These are phyloP conservation scores for Claviceps quebecensis DNA, from an alignment of 2,329 filamentous ascomycete genomes.

Conservation along the genomic window DNA sequence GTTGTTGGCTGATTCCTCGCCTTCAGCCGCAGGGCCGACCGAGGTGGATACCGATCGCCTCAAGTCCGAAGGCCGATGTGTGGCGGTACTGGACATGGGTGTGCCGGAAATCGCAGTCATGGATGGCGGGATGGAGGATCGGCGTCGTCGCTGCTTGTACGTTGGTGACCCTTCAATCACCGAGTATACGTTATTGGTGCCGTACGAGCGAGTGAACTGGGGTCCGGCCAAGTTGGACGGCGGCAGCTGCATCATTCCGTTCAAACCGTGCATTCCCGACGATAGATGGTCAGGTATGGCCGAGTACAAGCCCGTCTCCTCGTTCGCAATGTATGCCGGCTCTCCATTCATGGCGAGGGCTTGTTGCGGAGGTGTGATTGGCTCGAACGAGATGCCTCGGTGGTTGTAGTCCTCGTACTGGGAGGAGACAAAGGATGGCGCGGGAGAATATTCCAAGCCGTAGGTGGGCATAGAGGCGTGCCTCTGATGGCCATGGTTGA, in stretches of 20 bases:
- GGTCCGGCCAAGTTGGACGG: slow-evolving; percentile 70
- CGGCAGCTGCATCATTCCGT: slow-evolving; percentile 82
- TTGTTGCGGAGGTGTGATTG: slow-evolving; percentile 90
- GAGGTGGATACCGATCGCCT: slow-evolving; percentile 82
- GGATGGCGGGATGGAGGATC: slow-evolving; percentile 80
- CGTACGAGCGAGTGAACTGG: slow-evolving; percentile 65
- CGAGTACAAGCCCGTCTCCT: slow-evolving; percentile 91
- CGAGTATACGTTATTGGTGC: slow-evolving; percentile 70
- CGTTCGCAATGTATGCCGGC: slow-evolving; percentile 94
- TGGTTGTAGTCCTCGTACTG: slow-evolving; percentile 98
- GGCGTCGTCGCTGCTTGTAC: slow-evolving; percentile 91
- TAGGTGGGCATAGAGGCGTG: slow-evolving; percentile 98
- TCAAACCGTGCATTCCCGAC: slow-evolving; percentile 56
- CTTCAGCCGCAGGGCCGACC: slow-evolving; percentile 67
- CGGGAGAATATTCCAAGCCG: slow-evolving; percentile 88
- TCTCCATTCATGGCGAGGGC: slow-evolving; percentile 67
- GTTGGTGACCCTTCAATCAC: slow-evolving; percentile 96
- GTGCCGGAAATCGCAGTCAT: slow-evolving; percentile 55
- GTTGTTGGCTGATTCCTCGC: slow-evolving; percentile 64
- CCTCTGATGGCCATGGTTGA: slow-evolving; percentile 72
- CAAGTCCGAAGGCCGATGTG: slow-evolving; percentile 76
- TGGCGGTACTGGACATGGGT: slow-evolving; percentile 45
- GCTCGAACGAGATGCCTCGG: slow-evolving; percentile 90
- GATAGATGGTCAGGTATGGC: slow-evolving; percentile 77
- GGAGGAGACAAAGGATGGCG: slow-evolving; percentile 95